These are phyloP conservation scores for Pichia gijzeniarum DNA, from an alignment of 805 yeast species.

Conservation along the genomic window DNA sequence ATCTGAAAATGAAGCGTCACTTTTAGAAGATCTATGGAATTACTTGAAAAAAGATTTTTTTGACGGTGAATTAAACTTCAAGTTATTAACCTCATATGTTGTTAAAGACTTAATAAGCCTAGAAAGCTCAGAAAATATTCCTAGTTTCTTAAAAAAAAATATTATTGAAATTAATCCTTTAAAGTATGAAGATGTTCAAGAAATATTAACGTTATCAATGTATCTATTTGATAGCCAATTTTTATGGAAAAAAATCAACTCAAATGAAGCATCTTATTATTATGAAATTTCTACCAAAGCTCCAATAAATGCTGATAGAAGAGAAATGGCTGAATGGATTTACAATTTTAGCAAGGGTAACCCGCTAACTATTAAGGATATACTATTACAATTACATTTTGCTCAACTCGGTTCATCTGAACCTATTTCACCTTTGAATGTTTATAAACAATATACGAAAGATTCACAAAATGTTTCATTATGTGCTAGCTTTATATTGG, in stretches of 20 bases:
- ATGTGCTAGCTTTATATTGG: constrained; percentile 3
- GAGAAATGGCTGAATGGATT: constrained; percentile 15
- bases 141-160: constrained; percentile 3
- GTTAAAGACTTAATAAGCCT: background rate
- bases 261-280: constrained; percentile 1
- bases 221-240: constrained; percentile 7
- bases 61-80: constrained; percentile 8
- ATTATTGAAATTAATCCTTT: constrained; percentile 8
- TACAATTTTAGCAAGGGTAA: constrained; percentile 21
- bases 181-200: constrained; percentile 4
- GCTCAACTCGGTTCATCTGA: background rate
- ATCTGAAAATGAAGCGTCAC: constrained; percentile 28
- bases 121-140: background rate
- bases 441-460: background rate
- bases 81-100: constrained; percentile 5
- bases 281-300: constrained; percentile 1
- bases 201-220: constrained; percentile 1
- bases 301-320: background rate
- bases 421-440: background rate
- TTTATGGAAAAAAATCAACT: constrained; percentile 7
- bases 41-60: constrained; percentile 15
- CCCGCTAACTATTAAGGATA: constrained; percentile 12
- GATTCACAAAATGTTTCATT: background rate
- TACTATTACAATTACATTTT: constrained; percentile 32
- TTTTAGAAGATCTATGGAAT: constrained; percentile 28